phyloP scores from a whole-genome alignment of 225 moss, liverwort and hornwort species.

The Pleurozium schreberi region DNA sequence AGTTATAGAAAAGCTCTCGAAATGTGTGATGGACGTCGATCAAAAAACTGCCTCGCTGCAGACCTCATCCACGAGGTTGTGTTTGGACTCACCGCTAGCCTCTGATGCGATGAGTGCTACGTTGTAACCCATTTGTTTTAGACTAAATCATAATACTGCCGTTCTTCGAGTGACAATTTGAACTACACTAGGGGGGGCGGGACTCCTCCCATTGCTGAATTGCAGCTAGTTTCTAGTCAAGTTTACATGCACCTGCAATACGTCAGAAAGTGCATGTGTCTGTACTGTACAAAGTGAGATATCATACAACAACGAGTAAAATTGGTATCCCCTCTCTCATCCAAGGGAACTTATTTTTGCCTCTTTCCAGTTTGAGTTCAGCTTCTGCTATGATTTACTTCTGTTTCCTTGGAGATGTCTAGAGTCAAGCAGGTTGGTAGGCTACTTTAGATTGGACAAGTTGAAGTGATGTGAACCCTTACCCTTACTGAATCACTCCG shows the following conservation, averaged over 20 bases:
- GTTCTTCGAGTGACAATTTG: neutral
- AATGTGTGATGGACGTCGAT: conserved; percentile 8
- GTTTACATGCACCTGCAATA: neutral
- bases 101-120: neutral
- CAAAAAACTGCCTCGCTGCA: neutral
- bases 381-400: neutral
- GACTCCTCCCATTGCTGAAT: neutral
- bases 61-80: neutral
- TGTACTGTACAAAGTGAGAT: conserved; percentile 26
- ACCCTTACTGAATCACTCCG: neutral
- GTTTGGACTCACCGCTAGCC: neutral
- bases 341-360: conserved; percentile 2
- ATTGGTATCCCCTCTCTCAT: neutral
- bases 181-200: neutral
- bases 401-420: neutral
- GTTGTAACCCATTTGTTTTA: conserved; percentile 10
- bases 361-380: neutral
- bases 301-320: neutral
- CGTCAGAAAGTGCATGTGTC: neutral
- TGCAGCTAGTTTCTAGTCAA: neutral
- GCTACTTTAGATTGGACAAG: neutral
- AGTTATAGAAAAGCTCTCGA: conserved; percentile 11
- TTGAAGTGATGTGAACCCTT: neutral
- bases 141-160: neutral
- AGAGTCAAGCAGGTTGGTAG: neutral